These are phyloP conservation scores for Allium fistulosum DNA, from an alignment of 106 monocot genomes.

Conservation along the genomic window DNA sequence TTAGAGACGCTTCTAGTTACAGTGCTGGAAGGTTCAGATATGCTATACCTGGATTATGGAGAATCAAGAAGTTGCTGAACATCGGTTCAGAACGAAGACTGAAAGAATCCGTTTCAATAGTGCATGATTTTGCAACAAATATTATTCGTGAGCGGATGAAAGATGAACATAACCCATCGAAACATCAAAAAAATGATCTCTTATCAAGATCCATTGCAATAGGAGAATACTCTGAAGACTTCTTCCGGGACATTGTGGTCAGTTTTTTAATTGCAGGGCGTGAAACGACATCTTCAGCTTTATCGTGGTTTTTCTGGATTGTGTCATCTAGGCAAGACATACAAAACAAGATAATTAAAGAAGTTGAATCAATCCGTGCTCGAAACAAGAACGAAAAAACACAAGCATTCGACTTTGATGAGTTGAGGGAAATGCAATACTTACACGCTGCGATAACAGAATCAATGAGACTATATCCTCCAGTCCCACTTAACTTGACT, in stretches of 20 bases:
- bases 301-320: constrained; percentile 51
- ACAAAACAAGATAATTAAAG: constrained; percentile 29
- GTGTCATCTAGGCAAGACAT: constrained; percentile 17
- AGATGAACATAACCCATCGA: background rate
- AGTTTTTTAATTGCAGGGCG: constrained; percentile 40
- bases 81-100: constrained; percentile 21
- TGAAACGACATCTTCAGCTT: constrained; percentile 36
- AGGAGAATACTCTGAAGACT: background rate
- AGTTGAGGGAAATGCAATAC: constrained; percentile 47
- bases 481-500: constrained; percentile 20
- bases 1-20: constrained; percentile 9
- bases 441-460: constrained; percentile 38
- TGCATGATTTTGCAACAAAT: constrained; percentile 16
- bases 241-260: constrained; percentile 27
- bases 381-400: background rate
- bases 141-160: constrained; percentile 13
- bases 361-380: constrained; percentile 6
- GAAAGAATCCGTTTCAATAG: constrained; percentile 14
- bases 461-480: constrained; percentile 38
- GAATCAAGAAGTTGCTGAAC: constrained; percentile 16
- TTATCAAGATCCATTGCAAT: background rate
- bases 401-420: constrained; percentile 24
- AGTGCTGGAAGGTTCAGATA: constrained; percentile 35
- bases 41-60: constrained; percentile 17
- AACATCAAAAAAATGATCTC: background rate